A percentile compares a stretch with the other conserved stretches of the same genome.
Evolutionary conservation across 805 yeast genomes (phyloP).

Genomic region (Yarrowia porcina): DNA sequence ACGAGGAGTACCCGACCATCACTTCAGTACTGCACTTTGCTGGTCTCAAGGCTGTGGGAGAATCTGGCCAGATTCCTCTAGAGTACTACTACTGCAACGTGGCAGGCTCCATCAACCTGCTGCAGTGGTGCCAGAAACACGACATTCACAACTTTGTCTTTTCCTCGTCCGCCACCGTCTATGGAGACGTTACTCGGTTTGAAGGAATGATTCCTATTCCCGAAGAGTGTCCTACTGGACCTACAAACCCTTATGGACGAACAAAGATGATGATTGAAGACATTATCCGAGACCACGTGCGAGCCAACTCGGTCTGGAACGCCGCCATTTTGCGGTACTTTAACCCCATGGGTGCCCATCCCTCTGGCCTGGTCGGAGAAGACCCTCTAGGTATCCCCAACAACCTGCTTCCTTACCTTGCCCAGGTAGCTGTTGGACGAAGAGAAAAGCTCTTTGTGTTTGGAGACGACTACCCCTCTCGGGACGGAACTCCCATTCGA

Average conservation of each 20-base stretch:
- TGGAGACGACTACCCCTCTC: conserved; percentile 66
- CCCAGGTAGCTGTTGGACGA: conserved; percentile 74
- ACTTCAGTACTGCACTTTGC: conserved; percentile 73
- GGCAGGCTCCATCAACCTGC: conserved; percentile 56
- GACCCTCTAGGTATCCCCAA: conserved; percentile 77
- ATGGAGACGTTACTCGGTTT: conserved; percentile 75
- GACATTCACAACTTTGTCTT: conserved; percentile 58
- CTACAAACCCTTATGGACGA: conserved; percentile 74
- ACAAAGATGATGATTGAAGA: conserved; percentile 67
- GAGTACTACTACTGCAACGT: conserved; percentile 68
- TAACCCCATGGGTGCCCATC: conserved; percentile 85
- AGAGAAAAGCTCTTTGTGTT: conserved; percentile 63
- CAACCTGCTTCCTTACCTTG: conserved; percentile 69
- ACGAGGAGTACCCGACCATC: conserved; percentile 47
- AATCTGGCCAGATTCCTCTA: conserved; percentile 64
- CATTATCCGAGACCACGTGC: conserved; percentile 53
- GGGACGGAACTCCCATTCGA: conserved; percentile 78
- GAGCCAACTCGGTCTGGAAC: conserved; percentile 40
- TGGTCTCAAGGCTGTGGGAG: conserved; percentile 80
- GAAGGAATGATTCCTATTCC: conserved; percentile 74
- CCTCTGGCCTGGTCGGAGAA: conserved; percentile 75
- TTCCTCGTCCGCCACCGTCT: conserved; percentile 78
- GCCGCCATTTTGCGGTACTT: conserved; percentile 70
- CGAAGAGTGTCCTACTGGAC: conserved; percentile 69
- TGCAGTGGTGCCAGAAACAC: conserved; percentile 49